A percentile compares a stretch with the other conserved stretches of the same genome.
These are phyloP conservation scores for Alternaria burnsii DNA, from an alignment of 2,329 filamentous ascomycete genomes.

Conservation along the genomic window DNA sequence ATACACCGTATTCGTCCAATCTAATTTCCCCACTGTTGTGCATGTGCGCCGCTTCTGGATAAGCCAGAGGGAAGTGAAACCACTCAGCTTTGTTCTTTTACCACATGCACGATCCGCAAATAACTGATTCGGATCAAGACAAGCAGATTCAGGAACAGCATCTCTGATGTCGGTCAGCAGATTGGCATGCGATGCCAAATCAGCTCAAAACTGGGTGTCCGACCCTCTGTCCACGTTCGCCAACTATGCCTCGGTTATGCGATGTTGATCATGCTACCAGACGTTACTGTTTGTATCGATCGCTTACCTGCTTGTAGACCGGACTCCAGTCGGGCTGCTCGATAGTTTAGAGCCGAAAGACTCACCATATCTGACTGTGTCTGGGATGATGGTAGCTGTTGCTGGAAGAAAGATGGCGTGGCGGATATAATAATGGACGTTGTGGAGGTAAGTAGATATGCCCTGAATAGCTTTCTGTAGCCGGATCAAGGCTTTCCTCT, in stretches of 20 bases:
- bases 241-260: background rate
- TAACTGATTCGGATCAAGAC: background rate
- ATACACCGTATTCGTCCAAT: background rate
- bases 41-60: background rate
- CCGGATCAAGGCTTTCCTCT: too few relatives aligned
- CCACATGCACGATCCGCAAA: background rate
- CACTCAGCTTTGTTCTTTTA: background rate
- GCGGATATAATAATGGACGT: too few relatives aligned
- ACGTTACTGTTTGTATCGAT: background rate
- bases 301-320: background rate
- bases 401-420: too few relatives aligned
- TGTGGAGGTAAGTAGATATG: too few relatives aligned
- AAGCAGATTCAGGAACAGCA: background rate
- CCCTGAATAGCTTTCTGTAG: too few relatives aligned
- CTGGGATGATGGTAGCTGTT: too few relatives aligned
- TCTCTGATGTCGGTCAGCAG: too few relatives aligned
- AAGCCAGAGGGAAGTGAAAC: background rate
- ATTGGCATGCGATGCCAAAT: background rate
- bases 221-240: fast-evolving
- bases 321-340: background rate
- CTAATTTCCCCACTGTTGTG: background rate
- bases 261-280: background rate
- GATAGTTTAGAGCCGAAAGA: background rate
- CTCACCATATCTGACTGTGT: background rate
- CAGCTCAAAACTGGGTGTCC: background rate